Evolutionary conservation across 768 basidiomycete species (phyloP).

Genomic region (Fistulinella prunicolor): DNA sequence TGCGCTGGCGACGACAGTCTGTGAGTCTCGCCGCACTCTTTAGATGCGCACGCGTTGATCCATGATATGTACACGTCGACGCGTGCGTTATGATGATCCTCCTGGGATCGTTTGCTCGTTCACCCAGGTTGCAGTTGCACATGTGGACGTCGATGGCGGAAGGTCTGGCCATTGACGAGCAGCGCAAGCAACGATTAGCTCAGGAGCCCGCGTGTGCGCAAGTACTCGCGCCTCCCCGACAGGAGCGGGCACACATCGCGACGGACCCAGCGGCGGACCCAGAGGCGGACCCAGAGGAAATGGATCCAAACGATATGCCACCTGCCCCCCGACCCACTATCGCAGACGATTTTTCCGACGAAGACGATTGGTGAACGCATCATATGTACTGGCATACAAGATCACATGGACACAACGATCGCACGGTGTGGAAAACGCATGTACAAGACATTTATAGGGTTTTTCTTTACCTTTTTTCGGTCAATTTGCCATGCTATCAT

Average conservation of each 20-base stretch:
- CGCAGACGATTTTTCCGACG: conserved; percentile 26
- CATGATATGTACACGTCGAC: too few relatives aligned
- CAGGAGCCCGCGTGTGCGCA: conserved; percentile 11
- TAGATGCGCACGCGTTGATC: too few relatives aligned
- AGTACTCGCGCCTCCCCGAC: conserved; percentile 10
- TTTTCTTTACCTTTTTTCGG: too few relatives aligned
- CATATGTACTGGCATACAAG: too few relatives aligned
- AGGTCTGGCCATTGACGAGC: conserved; percentile 46
- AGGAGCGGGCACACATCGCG: neutral
- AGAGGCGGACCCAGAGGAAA: conserved; percentile 13
- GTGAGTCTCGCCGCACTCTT: conserved; percentile 30
- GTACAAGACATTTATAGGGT: too few relatives aligned
- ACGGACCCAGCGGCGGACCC: conserved; percentile 11
- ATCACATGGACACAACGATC: too few relatives aligned
- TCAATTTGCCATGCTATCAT: too few relatives aligned
- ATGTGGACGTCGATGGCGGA: conserved; percentile 49
- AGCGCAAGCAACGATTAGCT: conserved; percentile 25
- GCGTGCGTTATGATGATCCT: too few relatives aligned
- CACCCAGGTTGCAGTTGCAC: conserved; percentile 41
- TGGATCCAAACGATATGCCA: conserved; percentile 11
- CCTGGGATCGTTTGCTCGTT: too few relatives aligned
- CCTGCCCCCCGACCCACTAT: conserved; percentile 5
- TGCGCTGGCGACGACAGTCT: conserved; percentile 54
- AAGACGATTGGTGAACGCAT: conserved; percentile 24
- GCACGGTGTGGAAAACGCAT: too few relatives aligned